These are phyloP conservation scores for Platanus orientalis DNA, from an alignment of 164 flowering plant species.

Conservation along the genomic window DNA sequence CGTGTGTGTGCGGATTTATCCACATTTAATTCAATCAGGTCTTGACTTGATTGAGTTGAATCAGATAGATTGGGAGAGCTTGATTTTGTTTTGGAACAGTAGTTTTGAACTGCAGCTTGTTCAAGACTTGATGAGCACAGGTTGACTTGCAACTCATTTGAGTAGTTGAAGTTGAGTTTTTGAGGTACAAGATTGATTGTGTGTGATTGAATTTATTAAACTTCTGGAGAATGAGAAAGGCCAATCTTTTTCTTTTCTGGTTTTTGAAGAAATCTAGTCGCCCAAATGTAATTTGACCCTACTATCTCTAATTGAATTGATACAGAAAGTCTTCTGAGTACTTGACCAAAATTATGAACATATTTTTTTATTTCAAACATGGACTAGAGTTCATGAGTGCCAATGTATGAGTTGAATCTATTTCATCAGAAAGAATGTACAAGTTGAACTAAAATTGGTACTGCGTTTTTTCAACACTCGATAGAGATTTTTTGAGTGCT, in stretches of 20 bases:
- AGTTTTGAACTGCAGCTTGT: not conserved
- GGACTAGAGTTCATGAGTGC: too few species aligned
- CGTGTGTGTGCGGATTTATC: too few species aligned
- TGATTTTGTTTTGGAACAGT: not conserved
- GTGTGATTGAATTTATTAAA: too few species aligned
- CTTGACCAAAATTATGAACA: too few species aligned
- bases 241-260: not conserved
- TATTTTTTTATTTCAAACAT: too few species aligned
- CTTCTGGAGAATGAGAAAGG: too few species aligned
- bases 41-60: not conserved
- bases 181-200: too few species aligned
- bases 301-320: not conserved
- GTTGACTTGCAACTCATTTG: not conserved
- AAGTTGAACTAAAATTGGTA: too few species aligned
- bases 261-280: not conserved
- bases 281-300: not conserved
- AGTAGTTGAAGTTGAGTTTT: not conserved
- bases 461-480: not conserved
- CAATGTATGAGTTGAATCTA: too few species aligned
- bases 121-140: not conserved
- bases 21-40: not conserved
- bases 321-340: not conserved
- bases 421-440: too few species aligned
- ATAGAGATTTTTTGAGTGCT: not conserved
- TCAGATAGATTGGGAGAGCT: not conserved